Percentiles rank a stretch among this genome's conserved stretches.
Evolutionary conservation across 2,329 filamentous ascomycete species (phyloP).

Genomic region (Sporothrix pseudoabietina): DNA sequence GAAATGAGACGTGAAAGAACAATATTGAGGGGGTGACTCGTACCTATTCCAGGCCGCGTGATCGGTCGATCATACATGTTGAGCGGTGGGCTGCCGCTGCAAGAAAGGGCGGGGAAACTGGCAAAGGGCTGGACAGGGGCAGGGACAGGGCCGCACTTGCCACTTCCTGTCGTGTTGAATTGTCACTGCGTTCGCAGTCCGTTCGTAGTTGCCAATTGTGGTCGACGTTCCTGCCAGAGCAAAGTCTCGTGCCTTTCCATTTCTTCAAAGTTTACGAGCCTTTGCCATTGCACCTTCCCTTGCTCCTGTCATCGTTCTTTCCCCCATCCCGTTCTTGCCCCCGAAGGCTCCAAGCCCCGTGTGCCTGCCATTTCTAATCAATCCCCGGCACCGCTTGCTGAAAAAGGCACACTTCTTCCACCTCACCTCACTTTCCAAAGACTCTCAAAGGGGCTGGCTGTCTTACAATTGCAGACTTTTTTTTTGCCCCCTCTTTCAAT

Average conservation of each 20-base stretch:
- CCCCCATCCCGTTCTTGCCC: not conserved
- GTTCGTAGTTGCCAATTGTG: conserved; percentile 12
- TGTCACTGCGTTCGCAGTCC: not conserved
- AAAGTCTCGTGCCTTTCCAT: not conserved
- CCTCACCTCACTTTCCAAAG: conserved; percentile 3
- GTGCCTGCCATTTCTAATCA: conserved; percentile 13
- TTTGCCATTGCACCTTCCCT: conserved; percentile 5
- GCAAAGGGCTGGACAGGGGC: not conserved
- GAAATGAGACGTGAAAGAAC: not conserved
- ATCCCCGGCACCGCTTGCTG: not conserved
- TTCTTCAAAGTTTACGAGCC: not conserved
- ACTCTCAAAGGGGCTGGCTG: not conserved
- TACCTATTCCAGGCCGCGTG: conserved; percentile 17
- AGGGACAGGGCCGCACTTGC: conserved; percentile 14
- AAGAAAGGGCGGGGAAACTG: conserved; percentile 17
- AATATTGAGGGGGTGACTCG: conserved; percentile 4
- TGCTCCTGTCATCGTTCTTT: not conserved
- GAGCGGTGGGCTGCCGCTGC: conserved; percentile 14
- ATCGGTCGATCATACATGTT: conserved; percentile 14
- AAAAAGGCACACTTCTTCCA: not conserved
- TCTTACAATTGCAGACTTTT: not conserved
- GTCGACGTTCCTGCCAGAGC: not conserved
- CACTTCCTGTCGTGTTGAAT: conserved; percentile 9
- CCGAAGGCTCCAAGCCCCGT: not conserved
- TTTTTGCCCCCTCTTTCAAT: not conserved